These are phyloP conservation scores for Phytopythium mirpurense DNA, from an alignment of 352 stramenopile genomes.

Conservation along the genomic window DNA sequence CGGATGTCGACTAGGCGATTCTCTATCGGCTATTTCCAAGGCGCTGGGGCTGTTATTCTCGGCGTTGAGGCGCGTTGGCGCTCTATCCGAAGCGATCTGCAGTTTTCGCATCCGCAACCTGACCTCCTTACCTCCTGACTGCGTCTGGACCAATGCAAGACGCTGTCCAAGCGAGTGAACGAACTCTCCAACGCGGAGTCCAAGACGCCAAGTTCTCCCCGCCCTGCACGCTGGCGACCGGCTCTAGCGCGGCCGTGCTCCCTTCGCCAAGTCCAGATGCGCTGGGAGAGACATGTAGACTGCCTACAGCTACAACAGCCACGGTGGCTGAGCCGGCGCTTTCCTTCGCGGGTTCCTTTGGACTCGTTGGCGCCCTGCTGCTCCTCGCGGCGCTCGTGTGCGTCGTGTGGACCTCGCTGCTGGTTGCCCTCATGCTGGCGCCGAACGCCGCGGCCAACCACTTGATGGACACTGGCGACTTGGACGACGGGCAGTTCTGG, in stretches of 20 bases:
- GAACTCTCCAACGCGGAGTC: background rate
- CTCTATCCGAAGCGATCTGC: too few species aligned
- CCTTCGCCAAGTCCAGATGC: background rate
- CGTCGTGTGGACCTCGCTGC: constrained; percentile 25
- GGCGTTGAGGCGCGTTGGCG: too few species aligned
- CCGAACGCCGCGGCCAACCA: constrained; percentile 35
- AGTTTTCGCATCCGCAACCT: too few species aligned
- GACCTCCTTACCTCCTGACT: too few species aligned
- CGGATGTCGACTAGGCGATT: too few species aligned
- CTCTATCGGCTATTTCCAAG: too few species aligned
- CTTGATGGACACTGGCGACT: constrained; percentile 42
- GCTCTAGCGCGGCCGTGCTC: background rate
- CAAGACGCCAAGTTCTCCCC: background rate
- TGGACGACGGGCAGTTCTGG: constrained; percentile 49
- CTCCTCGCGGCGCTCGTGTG: constrained; percentile 15
- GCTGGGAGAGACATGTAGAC: background rate
- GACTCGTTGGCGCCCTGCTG: constrained; percentile 23
- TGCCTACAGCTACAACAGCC: background rate
- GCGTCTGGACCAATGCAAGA: background rate
- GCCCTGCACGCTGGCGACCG: background rate
- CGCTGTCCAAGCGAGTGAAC: background rate
- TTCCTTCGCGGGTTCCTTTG: constrained; percentile 11
- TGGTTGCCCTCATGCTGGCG: constrained; percentile 33
- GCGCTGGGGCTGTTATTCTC: too few species aligned
- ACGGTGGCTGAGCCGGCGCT: background rate